These are phyloP conservation scores for Cyclospora cayetanensis DNA, from an alignment of 169 alveolate genomes.

Conservation along the genomic window DNA sequence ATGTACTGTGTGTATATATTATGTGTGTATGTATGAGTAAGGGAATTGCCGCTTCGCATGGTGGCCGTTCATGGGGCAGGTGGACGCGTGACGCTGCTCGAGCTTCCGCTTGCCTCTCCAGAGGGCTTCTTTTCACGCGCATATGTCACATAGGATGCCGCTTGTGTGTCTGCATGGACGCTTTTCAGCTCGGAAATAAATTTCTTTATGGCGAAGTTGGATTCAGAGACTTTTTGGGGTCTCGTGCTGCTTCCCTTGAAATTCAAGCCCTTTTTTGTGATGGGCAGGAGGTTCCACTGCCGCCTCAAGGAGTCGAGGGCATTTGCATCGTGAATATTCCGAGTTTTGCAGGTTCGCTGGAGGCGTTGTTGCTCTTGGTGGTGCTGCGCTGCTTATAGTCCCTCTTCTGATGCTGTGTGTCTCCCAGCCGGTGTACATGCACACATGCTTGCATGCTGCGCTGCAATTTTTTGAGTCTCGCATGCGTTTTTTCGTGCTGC, in stretches of 20 bases:
- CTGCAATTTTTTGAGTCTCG: not conserved
- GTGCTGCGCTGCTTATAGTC: not conserved
- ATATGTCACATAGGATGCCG: not conserved
- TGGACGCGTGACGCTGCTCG: too few relatives aligned
- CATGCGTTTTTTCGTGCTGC: not conserved
- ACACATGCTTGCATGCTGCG: not conserved
- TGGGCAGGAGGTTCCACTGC: constrained; percentile 77
- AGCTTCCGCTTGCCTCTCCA: not conserved
- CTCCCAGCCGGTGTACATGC: not conserved
- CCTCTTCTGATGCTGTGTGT: not conserved
- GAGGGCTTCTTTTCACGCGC: not conserved
- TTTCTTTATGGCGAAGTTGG: constrained; percentile 85
- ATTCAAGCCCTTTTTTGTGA: constrained; percentile 81
- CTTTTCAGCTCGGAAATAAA: constrained; percentile 79
- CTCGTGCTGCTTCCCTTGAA: constrained; percentile 74
- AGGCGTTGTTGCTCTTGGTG: not conserved
- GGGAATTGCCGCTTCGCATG: too few relatives aligned
- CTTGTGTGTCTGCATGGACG: not conserved
- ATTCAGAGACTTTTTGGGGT: constrained; percentile 77
- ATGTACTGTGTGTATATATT: too few relatives aligned
- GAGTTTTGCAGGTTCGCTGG: constrained; percentile 78
- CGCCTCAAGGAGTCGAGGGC: constrained; percentile 78
- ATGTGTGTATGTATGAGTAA: too few relatives aligned
- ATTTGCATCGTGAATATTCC: constrained; percentile 81
- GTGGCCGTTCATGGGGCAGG: too few relatives aligned